Percentiles rank a stretch among this genome's conserved stretches.
phyloP scores from a whole-genome alignment of 2,329 filamentous ascomycete species.

The Neocucurbitaria cava region DNA sequence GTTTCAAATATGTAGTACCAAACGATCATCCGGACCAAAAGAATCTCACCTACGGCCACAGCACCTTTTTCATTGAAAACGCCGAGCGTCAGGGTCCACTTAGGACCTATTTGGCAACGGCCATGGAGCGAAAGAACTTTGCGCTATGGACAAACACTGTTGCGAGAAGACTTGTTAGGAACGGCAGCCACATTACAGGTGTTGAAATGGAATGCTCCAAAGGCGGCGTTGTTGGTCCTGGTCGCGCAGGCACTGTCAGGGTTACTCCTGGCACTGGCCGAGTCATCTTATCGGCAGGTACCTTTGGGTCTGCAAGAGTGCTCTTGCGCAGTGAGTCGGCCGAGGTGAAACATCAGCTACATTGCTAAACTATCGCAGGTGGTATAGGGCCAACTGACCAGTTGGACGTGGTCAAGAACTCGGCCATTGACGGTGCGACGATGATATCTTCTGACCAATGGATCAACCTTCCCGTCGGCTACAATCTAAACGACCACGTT shows the following conservation, averaged over 20 bases:
- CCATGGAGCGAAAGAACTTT: slow-evolving; percentile 66
- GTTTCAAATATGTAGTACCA: slow-evolving; percentile 67
- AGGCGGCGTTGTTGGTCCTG: slow-evolving; percentile 43
- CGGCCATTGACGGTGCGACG: slow-evolving; percentile 47
- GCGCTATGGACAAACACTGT: slow-evolving; percentile 68
- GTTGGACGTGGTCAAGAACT: slow-evolving; percentile 51
- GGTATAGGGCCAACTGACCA: slow-evolving; percentile 67
- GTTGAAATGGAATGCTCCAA: slow-evolving; percentile 67
- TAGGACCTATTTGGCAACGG: slow-evolving; percentile 70
- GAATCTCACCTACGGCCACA: slow-evolving; percentile 65
- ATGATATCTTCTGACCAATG: slow-evolving; percentile 52
- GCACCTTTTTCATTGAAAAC: slow-evolving; percentile 68
- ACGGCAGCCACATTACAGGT: slow-evolving; percentile 66
- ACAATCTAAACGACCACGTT: slow-evolving; percentile 58
- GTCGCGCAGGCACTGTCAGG: slow-evolving; percentile 64
- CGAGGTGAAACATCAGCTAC: slow-evolving; percentile 1
- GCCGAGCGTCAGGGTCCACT: slow-evolving; percentile 72
- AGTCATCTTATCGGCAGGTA: slow-evolving; percentile 70
- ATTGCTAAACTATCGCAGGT: slow-evolving; percentile 18
- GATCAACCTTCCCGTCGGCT: slow-evolving; percentile 57
- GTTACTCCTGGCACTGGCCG: slow-evolving; percentile 65
- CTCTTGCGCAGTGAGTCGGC: slow-evolving; percentile 61
- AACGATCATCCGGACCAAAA: slow-evolving; percentile 67
- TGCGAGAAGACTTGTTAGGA: slow-evolving; percentile 68
- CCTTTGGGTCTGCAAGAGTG: slow-evolving; percentile 71